These are phyloP conservation scores for Ogataea populi-albae DNA, from an alignment of 805 yeast genomes.

Conservation along the genomic window DNA sequence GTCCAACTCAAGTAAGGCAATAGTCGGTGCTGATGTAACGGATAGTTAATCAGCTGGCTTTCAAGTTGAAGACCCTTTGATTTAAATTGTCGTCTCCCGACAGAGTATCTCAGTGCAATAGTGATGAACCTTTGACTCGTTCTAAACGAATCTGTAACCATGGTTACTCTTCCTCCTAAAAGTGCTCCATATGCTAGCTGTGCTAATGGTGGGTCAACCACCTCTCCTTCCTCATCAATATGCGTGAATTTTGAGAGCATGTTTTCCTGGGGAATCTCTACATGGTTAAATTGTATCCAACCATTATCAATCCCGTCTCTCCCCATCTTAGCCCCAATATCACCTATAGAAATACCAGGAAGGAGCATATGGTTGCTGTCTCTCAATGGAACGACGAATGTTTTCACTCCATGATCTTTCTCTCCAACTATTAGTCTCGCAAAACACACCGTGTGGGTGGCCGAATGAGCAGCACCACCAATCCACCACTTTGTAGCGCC, in stretches of 20 bases:
- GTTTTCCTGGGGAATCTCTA: constrained; percentile 76
- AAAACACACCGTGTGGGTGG: constrained; percentile 81
- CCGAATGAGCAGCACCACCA: constrained; percentile 95
- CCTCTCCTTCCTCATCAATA: constrained; percentile 66
- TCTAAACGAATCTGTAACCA: constrained; percentile 84
- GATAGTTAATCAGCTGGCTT: constrained; percentile 77
- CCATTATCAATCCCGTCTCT: constrained; percentile 95
- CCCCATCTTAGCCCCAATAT: constrained; percentile 94
- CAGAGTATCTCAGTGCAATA: constrained; percentile 84
- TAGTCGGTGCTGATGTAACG: constrained; percentile 84
- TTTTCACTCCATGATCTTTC: constrained; percentile 88
- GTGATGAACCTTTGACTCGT: constrained; percentile 76
- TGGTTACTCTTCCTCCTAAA: constrained; percentile 82
- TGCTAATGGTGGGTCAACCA: constrained; percentile 77
- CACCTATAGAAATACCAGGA: constrained; percentile 85
- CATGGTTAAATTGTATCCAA: constrained; percentile 89
- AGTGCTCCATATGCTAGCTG: constrained; percentile 87
- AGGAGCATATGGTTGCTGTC: constrained; percentile 66
- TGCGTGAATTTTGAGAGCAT: constrained; percentile 79
- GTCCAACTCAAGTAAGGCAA: constrained; percentile 80
- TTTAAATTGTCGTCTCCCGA: constrained; percentile 82
- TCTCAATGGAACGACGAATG: constrained; percentile 87
- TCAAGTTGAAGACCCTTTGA: constrained; percentile 46
- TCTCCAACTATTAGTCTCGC: constrained; percentile 81
- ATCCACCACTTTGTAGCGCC: constrained; percentile 99